Evolutionary conservation across 805 yeast species (phyloP).

Genomic region (Metschnikowia orientalis): DNA sequence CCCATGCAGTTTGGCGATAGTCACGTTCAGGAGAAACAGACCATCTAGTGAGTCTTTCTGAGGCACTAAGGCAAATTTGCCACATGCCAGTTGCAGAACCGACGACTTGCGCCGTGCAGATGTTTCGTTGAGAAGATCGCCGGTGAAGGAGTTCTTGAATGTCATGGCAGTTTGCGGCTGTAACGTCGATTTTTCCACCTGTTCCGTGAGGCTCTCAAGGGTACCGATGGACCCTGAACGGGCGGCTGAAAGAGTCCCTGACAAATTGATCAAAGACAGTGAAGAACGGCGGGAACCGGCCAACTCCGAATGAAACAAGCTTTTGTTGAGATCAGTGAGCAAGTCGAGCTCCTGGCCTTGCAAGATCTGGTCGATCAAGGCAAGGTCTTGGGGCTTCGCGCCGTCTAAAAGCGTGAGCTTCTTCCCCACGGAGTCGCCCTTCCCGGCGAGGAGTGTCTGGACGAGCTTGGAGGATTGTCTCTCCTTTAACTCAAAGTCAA

Average conservation of each 20-base stretch:
- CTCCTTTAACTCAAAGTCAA: conserved; percentile 23
- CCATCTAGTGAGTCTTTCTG: conserved; percentile 7
- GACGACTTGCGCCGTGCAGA: conserved; percentile 22
- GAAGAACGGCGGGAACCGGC: conserved; percentile 28
- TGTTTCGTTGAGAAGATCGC: conserved; percentile 1
- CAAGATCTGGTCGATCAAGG: conserved; percentile 27
- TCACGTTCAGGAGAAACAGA: conserved; percentile 3
- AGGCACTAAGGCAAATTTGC: conserved; percentile 35
- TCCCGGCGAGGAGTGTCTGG: conserved; percentile 19
- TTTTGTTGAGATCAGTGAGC: conserved; percentile 34
- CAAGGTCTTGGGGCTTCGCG: conserved; percentile 23
- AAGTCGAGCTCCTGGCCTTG: conserved; percentile 34
- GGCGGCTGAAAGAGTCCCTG: conserved; percentile 20
- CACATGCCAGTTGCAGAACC: conserved; percentile 20
- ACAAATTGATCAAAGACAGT: conserved; percentile 30
- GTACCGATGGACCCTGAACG: conserved; percentile 20
- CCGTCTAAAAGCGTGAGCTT: conserved; percentile 25
- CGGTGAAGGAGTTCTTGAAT: neutral
- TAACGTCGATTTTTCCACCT: neutral
- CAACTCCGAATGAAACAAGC: conserved; percentile 31
- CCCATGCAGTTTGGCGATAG: conserved; percentile 11
- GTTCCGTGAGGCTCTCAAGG: conserved; percentile 20
- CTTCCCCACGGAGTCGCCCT: conserved; percentile 23
- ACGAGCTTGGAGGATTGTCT: conserved; percentile 19
- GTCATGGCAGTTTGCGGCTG: neutral